These are phyloP conservation scores for Wallacemonas sp. DNA, from an alignment of 208 protist species.

Conservation along the genomic window DNA sequence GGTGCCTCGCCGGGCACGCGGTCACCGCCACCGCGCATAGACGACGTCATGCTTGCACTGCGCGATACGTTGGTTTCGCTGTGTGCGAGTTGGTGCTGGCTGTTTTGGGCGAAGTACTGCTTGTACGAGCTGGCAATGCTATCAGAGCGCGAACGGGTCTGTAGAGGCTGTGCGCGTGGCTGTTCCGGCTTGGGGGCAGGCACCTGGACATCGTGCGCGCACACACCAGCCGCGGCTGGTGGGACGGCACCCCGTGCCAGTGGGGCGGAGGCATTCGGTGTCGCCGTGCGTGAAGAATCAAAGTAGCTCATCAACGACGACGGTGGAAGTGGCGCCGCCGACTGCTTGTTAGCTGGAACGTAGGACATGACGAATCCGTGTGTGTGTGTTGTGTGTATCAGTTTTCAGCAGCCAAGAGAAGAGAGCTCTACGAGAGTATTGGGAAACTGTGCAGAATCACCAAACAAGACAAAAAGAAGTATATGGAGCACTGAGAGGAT, in stretches of 20 bases:
- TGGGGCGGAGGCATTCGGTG: not conserved
- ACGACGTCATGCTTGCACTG: not conserved
- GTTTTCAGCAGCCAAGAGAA: not conserved
- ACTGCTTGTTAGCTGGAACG: not conserved
- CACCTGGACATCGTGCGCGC: not conserved
- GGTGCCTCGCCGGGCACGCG: not conserved
- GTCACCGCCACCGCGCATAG: not conserved
- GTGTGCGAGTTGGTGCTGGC: not conserved
- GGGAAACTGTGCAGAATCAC: not conserved
- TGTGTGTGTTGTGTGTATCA: not conserved
- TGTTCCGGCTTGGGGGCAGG: not conserved
- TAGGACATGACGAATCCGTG: conserved; percentile 2
- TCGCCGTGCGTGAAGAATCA: not conserved
- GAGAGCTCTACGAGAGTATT: too few species aligned
- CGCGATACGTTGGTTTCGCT: conserved; percentile 4
- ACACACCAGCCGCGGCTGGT: too few species aligned
- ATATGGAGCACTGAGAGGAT: too few species aligned
- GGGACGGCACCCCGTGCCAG: too few species aligned
- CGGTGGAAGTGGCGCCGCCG: not conserved
- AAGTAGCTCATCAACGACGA: conserved; percentile 9
- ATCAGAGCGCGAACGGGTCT: not conserved
- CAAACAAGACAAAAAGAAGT: not conserved
- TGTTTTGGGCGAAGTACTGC: conserved; percentile 8
- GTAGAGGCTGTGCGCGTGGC: not conserved
- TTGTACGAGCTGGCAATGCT: conserved; percentile 13